These are phyloP conservation scores for Bretschneidera sinensis DNA, from an alignment of 345 rosid genomes.

Conservation along the genomic window DNA sequence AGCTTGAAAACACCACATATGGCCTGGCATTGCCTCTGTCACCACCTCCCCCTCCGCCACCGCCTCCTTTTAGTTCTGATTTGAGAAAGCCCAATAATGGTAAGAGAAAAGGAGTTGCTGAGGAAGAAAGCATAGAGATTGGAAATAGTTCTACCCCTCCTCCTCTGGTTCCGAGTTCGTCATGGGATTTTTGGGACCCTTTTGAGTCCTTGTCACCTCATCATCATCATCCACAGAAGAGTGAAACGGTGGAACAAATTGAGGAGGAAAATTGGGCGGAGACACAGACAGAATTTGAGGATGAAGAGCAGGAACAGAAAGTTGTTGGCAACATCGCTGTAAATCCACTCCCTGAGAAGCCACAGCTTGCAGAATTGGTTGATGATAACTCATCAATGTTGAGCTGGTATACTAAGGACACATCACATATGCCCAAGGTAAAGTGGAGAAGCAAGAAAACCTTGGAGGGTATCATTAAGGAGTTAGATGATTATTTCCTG, in stretches of 20 bases:
- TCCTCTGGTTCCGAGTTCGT: conserved; percentile 35
- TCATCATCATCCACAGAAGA: conserved; percentile 22
- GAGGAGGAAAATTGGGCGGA: conserved; percentile 74
- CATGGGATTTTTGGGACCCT: conserved; percentile 51
- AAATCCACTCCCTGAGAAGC: conserved; percentile 31
- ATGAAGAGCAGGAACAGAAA: conserved; percentile 44
- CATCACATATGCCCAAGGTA: conserved; percentile 32
- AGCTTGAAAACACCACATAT: conserved; percentile 50
- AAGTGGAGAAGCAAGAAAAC: conserved; percentile 50
- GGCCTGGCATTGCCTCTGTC: conserved; percentile 27
- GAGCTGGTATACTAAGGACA: conserved; percentile 52
- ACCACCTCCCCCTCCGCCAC: conserved; percentile 60
- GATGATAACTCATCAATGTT: conserved; percentile 53
- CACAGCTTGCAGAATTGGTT: conserved; percentile 29
- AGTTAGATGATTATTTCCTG: conserved; percentile 86
- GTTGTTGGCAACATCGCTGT: conserved; percentile 20
- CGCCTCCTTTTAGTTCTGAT: conserved; percentile 70
- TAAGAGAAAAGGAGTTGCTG: conserved; percentile 25
- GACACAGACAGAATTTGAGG: conserved; percentile 65
- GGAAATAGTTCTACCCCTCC: conserved; percentile 35
- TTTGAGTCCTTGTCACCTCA: conserved; percentile 30
- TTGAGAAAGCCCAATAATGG: conserved; percentile 26
- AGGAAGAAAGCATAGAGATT: conserved; percentile 37
- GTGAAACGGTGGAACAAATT: conserved; percentile 28
- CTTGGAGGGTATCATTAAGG: conserved; percentile 62